Conservation (phyloP, 441 rosid species). For the Biscutella auriculata region DNA sequence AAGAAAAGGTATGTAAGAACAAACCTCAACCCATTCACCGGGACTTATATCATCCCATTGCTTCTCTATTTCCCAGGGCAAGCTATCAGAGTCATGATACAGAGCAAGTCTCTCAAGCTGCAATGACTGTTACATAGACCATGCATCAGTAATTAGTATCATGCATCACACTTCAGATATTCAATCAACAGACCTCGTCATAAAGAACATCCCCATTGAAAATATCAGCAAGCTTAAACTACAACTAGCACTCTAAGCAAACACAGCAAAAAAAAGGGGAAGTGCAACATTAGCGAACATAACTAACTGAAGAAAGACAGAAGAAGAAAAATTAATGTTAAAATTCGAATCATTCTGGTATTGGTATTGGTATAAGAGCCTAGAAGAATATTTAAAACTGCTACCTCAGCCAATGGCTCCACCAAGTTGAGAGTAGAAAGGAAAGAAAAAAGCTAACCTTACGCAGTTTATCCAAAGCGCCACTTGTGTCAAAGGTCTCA, state of each 20-base stretch:
- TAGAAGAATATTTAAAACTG: neutral
- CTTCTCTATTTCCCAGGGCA: conserved; percentile 74
- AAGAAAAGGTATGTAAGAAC: conserved; percentile 21
- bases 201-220: conserved; percentile 1
- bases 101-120: conserved; percentile 90
- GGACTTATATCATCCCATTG: conserved; percentile 92
- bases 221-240: conserved; percentile 4
- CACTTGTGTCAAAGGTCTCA: conserved; percentile 96
- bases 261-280: conserved; percentile 3
- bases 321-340: neutral
- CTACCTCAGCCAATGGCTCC: conserved; percentile 4
- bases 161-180: conserved; percentile 6
- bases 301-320: neutral
- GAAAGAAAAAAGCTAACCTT: conserved; percentile 51
- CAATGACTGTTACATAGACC: conserved; percentile 55
- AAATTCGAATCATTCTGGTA: neutral
- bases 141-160: conserved; percentile 23
- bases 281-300: neutral
- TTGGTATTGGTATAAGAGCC: too few relatives aligned
- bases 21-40: conserved; percentile 89
- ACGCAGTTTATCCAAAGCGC: conserved; percentile 86
- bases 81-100: conserved; percentile 78
- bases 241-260: conserved; percentile 6
- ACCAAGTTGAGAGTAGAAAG: neutral
- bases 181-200: conserved; percentile 1